Conservation (phyloP, 208 protist species). For the Acanthamoeba lugdunensis region DNA sequence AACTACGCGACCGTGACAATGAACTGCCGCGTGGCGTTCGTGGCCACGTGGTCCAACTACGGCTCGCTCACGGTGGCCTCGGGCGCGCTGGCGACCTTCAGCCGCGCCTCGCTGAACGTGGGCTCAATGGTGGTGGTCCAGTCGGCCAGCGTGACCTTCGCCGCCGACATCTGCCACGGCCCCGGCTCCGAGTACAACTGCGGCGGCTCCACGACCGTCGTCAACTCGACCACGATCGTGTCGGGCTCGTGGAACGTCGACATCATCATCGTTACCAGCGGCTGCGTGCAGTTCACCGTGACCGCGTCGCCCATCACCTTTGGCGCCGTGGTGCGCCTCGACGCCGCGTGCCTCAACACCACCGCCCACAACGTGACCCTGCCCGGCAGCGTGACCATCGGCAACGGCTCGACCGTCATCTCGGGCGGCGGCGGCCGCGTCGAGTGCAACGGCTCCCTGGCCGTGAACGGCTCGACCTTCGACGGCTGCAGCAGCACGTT, state of each 20-base stretch:
- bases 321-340: background rate
- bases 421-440: slow-evolving; percentile 22
- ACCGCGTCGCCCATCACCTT: slow-evolving; percentile 2
- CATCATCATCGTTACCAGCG: slow-evolving; percentile 6
- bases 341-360: slow-evolving; percentile 45
- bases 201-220: slow-evolving; percentile 6
- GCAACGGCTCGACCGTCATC: background rate
- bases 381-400: slow-evolving; percentile 51
- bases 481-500: slow-evolving; percentile 15
- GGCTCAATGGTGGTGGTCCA: background rate
- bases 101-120: background rate
- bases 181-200: slow-evolving; percentile 1
- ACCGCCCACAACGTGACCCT: slow-evolving; percentile 32
- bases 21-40: slow-evolving; percentile 23
- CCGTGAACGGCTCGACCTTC: slow-evolving; percentile 17
- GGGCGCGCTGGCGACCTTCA: background rate
- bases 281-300: slow-evolving; percentile 19
- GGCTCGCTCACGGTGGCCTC: slow-evolving; percentile 24
- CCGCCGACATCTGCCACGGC: slow-evolving; percentile 11
- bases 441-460: slow-evolving; percentile 19
- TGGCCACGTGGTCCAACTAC: slow-evolving; percentile 33
- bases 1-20: slow-evolving; percentile 24
- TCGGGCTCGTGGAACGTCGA: slow-evolving; percentile 42
- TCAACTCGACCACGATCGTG: slow-evolving; percentile 29
- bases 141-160: slow-evolving; percentile 26